Evolutionary conservation across 2,329 filamentous ascomycete species (phyloP), one percentile per base, ranked within the genome.

Genomic region (Botrytis galanthina): DNA sequence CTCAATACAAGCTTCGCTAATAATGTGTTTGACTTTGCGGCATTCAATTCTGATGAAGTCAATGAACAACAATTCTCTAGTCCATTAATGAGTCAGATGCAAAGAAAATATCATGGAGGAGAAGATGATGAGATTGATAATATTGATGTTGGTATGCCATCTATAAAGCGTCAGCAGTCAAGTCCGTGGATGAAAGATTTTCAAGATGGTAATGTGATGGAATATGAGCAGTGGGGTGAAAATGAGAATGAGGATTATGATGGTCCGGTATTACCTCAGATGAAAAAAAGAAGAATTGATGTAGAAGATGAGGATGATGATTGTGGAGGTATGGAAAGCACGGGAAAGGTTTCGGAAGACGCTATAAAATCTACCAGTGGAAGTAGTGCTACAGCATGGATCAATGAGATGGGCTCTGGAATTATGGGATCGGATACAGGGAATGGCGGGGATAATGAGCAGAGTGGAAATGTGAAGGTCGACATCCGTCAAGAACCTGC

Each of bases 1-100:
- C 37, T 73, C 51, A 64, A 71, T 14, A 75, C 74, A 12, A 80
- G 76, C 67, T 79, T 80, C 61, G 74, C 75, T 8, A 75, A 78
- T 57, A 76, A 64, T 8, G 20, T 79, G 5, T 78, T 80, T 57
- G 77, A 78, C 67, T 80, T 78, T 59, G 74, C 74, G 14, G 75
- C 76, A 10, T 79, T 75, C 7, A 60, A 73, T 68, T 64, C 63
- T 32, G 67, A 66, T 29, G n/a, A 70, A 60, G 46, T 16, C n/a
- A 26, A 59, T 26, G 18, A 26, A 29, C 66, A 70, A 22, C 48
- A 66, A 32, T 72, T 62, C 39, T 73, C 70, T n/a, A 74, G 67
- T 29, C 72, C 73, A n/a, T 64, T 63, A 32, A 51, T 64, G 37
- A 42, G 48, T n/a, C 67, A 71, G 7, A 29, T 29, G 20, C 59